Evolutionary conservation across 169 alveolate genomes (phyloP).

Genomic region (Cryptosporidium muris): DNA sequence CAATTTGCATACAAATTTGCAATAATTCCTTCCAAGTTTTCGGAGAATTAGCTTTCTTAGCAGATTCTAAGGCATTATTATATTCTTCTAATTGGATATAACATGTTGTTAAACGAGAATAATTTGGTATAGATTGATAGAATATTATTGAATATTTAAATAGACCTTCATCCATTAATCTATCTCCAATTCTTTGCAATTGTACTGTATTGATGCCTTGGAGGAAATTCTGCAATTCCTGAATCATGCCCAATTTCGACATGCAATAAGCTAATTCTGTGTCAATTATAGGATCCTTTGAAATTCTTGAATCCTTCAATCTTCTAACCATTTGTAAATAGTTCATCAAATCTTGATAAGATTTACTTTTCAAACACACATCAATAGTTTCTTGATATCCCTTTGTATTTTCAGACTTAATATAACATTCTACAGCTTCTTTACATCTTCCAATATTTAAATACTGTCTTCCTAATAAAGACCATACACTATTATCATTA

Average conservation of each 20-base stretch:
- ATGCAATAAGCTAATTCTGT: constrained; percentile 90
- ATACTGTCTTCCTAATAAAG: constrained; percentile 94
- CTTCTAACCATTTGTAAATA: constrained; percentile 92
- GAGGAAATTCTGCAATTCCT: constrained; percentile 91
- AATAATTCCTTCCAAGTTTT: constrained; percentile 87
- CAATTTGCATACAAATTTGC: constrained; percentile 70
- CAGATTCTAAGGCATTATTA: constrained; percentile 97
- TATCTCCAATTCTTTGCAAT: constrained; percentile 89
- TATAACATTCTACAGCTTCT: constrained; percentile 94
- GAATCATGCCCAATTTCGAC: constrained; percentile 89
- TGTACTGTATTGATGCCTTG: constrained; percentile 90
- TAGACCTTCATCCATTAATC: constrained; percentile 87
- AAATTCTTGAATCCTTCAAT: constrained; percentile 72
- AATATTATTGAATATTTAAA: constrained; percentile 93
- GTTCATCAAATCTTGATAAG: constrained; percentile 86
- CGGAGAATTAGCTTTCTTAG: constrained; percentile 98
- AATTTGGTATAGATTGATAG: constrained; percentile 93
- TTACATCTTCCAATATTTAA: constrained; percentile 84
- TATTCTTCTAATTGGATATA: constrained; percentile 92
- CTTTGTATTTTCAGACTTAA: constrained; percentile 91
- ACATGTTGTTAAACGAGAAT: constrained; percentile 96
- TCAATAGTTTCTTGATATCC: constrained; percentile 84
- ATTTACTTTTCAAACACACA: constrained; percentile 14
- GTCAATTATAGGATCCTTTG: constrained; percentile 91
- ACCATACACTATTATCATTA: constrained; percentile 89